phyloP scores from a whole-genome alignment of 2,329 filamentous ascomycete species.

The Plectosphaerella plurivora region DNA sequence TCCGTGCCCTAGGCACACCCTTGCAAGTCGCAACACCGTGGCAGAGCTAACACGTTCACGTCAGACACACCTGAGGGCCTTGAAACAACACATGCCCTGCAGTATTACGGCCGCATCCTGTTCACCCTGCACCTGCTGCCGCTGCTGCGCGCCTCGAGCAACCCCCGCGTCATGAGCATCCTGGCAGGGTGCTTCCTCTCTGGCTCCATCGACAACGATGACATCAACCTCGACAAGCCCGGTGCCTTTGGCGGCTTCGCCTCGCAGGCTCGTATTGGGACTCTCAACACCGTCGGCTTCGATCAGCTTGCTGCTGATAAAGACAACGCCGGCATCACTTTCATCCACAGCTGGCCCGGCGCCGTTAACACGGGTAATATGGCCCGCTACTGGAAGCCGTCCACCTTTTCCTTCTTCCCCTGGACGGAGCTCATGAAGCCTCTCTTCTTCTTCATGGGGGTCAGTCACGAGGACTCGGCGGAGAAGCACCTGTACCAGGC shows the following conservation, averaged over 20 bases:
- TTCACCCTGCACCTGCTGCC: slow-evolving; percentile 35
- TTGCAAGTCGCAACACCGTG: neutral
- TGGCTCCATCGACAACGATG: slow-evolving; percentile 15
- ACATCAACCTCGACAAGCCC: slow-evolving; percentile 15
- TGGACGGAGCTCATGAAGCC: slow-evolving; percentile 7
- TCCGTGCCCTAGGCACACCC: neutral
- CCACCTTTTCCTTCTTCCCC: slow-evolving; percentile 2
- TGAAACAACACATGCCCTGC: slow-evolving; percentile 31
- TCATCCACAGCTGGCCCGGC: slow-evolving; percentile 24
- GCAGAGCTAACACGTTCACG: neutral
- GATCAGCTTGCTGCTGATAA: slow-evolving; percentile 14
- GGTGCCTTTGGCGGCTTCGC: slow-evolving; percentile 16
- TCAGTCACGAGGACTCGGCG: slow-evolving; percentile 2
- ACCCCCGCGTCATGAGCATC: slow-evolving; percentile 19
- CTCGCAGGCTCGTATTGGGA: slow-evolving; percentile 9
- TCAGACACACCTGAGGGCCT: slow-evolving; percentile 35
- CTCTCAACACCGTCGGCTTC: slow-evolving; percentile 18
- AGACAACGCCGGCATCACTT: slow-evolving; percentile 12
- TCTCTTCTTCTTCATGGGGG: slow-evolving; percentile 4
- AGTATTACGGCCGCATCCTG: slow-evolving; percentile 39
- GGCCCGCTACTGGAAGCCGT: slow-evolving; percentile 3
- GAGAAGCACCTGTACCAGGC: slow-evolving; percentile 10
- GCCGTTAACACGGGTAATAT: slow-evolving; percentile 18
- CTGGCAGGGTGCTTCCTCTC: slow-evolving; percentile 15
- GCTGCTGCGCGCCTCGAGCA: slow-evolving; percentile 19